Base-by-base conservation (phyloP, 208 protist species). In the Angomonas ambiguus region DNA sequence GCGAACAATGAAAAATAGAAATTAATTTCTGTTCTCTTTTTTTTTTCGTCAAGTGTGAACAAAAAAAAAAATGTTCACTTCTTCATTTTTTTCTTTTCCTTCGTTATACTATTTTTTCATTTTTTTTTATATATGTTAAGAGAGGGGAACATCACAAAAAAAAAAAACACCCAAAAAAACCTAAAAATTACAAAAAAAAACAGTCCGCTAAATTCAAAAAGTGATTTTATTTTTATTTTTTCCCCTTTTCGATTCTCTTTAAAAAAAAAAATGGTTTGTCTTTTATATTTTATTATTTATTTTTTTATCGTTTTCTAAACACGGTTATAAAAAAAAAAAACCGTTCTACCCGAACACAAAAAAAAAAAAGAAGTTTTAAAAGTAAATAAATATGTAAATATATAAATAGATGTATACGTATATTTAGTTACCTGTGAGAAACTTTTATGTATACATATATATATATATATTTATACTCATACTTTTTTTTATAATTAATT, bases 401-500 rank as follows among this genome's bases (percentile, higher is more conserved):
- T 51, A 6, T 2, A 5, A 11, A 16, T 25, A 11, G 42, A 25
- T 45, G 2, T 16, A 5, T 45, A 27, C 32, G 13, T 45, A 6
- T 45, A 20, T 45, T 13, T 25, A 27, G 3, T 8, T 6, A 11
- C 3, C 6, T 32, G 4, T 31, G 24, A 27, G 22, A 22, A 30
- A 55, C 16, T 22, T 55, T 30, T 4, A 4, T 18, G 11, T 55
- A 22, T 55, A 22, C 28, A 4, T 55, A 22, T 4, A 18, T 55
- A 18, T 18, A 55, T 55, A 18, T 55, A 55, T 25, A 5, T 18
- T 4, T 18, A 25, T 2, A 33, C 32, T 58, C 30, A 51, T 41
- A 27, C 24, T 6, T 20, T 18, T 51, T 66, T 45, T 72, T 49
- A 30, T 66, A 16, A 49, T 35, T 31, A 48, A 32, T 55, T 56